phyloP scores from a whole-genome alignment of 2,329 filamentous ascomycete genomes.

The Grosmannia clavigera region DNA sequence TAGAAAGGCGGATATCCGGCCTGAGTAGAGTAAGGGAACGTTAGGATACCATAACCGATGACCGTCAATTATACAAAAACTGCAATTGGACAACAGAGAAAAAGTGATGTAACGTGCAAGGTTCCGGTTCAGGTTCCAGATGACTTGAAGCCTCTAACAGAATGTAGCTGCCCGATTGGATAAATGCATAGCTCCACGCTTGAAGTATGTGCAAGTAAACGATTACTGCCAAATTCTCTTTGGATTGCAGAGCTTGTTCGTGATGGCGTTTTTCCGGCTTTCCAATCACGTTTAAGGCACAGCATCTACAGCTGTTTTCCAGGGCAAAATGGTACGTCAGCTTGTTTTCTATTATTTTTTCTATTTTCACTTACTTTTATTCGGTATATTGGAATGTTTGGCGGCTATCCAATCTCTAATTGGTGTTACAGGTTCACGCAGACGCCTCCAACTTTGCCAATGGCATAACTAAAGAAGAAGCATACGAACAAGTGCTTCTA shows the following conservation, averaged over 20 bases:
- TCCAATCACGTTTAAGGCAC: no score
- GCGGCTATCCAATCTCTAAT: not conserved
- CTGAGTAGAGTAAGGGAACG: not conserved
- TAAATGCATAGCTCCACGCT: not conserved
- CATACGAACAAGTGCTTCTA: constrained; percentile 60
- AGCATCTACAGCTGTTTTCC: no score
- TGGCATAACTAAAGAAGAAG: constrained; percentile 56
- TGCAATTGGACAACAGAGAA: not conserved
- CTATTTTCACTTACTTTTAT: not conserved
- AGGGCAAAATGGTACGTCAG: not conserved
- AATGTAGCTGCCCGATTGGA: not conserved
- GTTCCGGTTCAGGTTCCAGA: not conserved
- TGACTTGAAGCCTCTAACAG: not conserved
- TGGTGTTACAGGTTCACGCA: constrained; percentile 52
- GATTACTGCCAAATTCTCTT: not conserved
- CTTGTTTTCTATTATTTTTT: no score
- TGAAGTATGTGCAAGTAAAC: not conserved
- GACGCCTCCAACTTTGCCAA: constrained; percentile 62
- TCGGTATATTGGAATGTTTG: not conserved
- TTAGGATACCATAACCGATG: not conserved
- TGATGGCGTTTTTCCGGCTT: no score
- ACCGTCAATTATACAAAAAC: not conserved
- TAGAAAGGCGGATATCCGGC: not conserved
- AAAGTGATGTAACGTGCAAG: not conserved
- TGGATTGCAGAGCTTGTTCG: no score